Evolutionary conservation across 2,329 filamentous ascomycete genomes (phyloP).

Genomic region (Seiridium unicorne): DNA sequence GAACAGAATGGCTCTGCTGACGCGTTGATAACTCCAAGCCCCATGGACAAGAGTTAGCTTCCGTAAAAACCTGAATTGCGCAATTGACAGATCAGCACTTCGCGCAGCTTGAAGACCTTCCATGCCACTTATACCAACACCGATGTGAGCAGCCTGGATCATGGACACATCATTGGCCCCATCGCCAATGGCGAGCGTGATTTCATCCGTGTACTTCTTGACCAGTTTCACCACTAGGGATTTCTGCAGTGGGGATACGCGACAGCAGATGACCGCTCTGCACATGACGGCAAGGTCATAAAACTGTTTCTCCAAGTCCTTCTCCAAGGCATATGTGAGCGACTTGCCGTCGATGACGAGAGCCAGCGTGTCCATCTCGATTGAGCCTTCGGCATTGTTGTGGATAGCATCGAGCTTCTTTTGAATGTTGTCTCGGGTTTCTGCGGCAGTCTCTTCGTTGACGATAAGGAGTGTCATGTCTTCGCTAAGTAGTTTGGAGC

Average conservation of each 20-base stretch:
- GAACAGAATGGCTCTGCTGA: constrained; percentile 95
- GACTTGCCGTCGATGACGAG: constrained; percentile 96
- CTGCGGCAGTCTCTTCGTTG: constrained; percentile 80
- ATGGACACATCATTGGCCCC: constrained; percentile 99
- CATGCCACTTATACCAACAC: constrained; percentile 93
- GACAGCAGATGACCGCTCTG: constrained; percentile 98
- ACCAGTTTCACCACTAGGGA: constrained; percentile 97
- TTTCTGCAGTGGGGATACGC: constrained; percentile 95
- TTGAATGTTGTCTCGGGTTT: constrained; percentile 82
- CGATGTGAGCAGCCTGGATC: constrained; percentile 98
- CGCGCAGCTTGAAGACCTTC: constrained; percentile 96
- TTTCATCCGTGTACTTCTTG: constrained; percentile 86
- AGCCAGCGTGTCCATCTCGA: constrained; percentile 83
- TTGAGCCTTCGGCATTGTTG: constrained; percentile 73
- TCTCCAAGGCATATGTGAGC: constrained; percentile 87
- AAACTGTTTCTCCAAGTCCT: constrained; percentile 90
- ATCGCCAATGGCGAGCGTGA: constrained; percentile 93
- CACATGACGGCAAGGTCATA: constrained; percentile 91
- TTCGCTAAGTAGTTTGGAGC: constrained; percentile 95
- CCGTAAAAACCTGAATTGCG: constrained; percentile 89
- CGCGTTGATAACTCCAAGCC: constrained; percentile 94
- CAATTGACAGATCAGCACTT: constrained; percentile 93
- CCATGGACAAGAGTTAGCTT: constrained; percentile 95
- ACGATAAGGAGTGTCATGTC: constrained; percentile 98
- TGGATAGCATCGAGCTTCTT: constrained; percentile 93